Base-by-base conservation (phyloP, 352 stramenopile genomes). In the Globisporangium uncinulatum region DNA sequence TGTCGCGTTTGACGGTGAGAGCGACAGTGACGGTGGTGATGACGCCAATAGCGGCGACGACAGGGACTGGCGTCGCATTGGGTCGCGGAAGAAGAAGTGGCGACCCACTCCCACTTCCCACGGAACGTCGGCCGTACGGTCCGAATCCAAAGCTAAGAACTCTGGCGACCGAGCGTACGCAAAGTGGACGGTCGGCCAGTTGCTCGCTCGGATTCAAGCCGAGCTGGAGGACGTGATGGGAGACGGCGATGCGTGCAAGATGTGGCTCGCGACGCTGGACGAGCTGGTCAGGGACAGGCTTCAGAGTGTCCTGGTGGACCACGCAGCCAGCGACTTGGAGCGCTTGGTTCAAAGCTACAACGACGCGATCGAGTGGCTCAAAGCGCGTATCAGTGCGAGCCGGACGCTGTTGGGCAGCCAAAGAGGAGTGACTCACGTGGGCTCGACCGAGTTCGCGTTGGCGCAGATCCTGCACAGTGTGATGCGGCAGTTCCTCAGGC, bases 401-500 rank as follows among this genome's bases (percentile, higher is more conserved):
- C 69, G 63, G 6, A n/a, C 48, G 13, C 60, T 60, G 0, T 42
- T 43, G 14, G 11, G 20, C 1, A 46, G 24, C 9, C 34, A 21
- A 39, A 15, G 32, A 17, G 41, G 43, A 21, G 10, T 46, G 21
- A 19, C 58, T 17, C 62, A 75, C 56, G 43, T 73, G 44, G 57
- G 62, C 19, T 73, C 62, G 14, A 73, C 69, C 3, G 81, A 89
- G 37, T 76, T 80, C 46, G 61, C 59, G 3, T 61, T 91, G 11
- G 78, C 81, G n/a, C 60, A 61, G n/a, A 60, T 87, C 20, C 56
- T 86, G 11, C 73, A 80, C 21, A 47, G 66, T 17, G 59, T 89
- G 2, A 46, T 87, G 36, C 42, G 3, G 31, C 51, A 69, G 15
- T 83, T 71, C 14, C 13, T 51, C 4, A 45, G 15, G 10, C 71